These are phyloP conservation scores for Aspergillus terreus DNA, from an alignment of 2,329 filamentous ascomycete species.

Conservation along the genomic window DNA sequence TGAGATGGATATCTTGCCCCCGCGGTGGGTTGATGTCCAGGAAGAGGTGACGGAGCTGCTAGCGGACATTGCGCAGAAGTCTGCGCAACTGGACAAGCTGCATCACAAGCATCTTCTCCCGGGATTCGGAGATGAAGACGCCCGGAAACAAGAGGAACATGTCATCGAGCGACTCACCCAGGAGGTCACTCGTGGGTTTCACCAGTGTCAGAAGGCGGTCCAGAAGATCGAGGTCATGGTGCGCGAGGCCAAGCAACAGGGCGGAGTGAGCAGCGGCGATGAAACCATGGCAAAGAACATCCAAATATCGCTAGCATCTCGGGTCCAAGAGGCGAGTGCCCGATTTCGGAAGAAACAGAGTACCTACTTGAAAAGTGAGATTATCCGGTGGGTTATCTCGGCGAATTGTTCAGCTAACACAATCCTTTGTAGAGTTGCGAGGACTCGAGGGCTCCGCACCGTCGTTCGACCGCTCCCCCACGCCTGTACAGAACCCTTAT, in stretches of 20 bases:
- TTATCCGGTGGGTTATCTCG: neutral
- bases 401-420: constrained; percentile 9
- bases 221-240: constrained; percentile 86
- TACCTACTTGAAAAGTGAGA: constrained; percentile 84
- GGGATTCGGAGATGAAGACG: constrained; percentile 91
- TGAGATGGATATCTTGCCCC: constrained; percentile 95
- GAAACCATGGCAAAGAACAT: constrained; percentile 96
- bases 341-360: constrained; percentile 96
- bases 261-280: constrained; percentile 71
- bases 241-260: constrained; percentile 69
- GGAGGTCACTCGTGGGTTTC: constrained; percentile 82
- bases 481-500: constrained; percentile 61
- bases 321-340: constrained; percentile 88
- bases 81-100: constrained; percentile 79
- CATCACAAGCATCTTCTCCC: constrained; percentile 97
- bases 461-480: constrained; percentile 49
- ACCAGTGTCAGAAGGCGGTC: constrained; percentile 84
- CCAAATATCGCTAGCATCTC: constrained; percentile 80
- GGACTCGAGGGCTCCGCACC: constrained; percentile 62
- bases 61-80: constrained; percentile 74
- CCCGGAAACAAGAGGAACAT: constrained; percentile 79
- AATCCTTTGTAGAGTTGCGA: constrained; percentile 59
- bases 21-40: constrained; percentile 91
- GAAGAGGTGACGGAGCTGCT: constrained; percentile 88
- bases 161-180: constrained; percentile 90